A percentile compares a stretch with the other conserved stretches of the same genome.
Conservation (phyloP, 441 rosid species). For the Gossypium schwendimanii region DNA sequence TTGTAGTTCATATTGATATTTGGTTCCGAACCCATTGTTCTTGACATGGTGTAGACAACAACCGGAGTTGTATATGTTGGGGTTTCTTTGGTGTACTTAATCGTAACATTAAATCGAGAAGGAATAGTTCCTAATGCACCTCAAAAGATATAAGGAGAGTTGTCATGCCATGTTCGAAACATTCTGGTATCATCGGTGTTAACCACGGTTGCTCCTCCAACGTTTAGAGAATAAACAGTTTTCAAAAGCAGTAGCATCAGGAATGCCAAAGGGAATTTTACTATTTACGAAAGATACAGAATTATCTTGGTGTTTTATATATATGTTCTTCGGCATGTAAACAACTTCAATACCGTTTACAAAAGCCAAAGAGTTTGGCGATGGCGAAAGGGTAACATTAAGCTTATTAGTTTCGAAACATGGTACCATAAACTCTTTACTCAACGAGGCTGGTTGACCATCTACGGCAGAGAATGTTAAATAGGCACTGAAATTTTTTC, state of each 20-base stretch:
- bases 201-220: neutral
- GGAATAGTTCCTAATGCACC: neutral
- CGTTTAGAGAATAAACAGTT: too few relatives aligned
- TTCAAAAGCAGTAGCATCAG: neutral
- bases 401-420: too few relatives aligned
- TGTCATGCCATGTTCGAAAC: neutral
- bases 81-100: neutral
- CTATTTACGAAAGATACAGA: neutral
- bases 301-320: neutral
- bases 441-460: too few relatives aligned
- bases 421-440: too few relatives aligned
- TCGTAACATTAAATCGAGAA: neutral
- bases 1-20: neutral
- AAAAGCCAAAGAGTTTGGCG: too few relatives aligned
- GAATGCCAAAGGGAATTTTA: neutral
- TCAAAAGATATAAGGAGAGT: neutral
- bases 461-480: too few relatives aligned
- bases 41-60: conserved; percentile 1
- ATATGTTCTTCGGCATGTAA: neutral
- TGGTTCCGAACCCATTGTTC: neutral
- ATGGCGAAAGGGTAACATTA: too few relatives aligned
- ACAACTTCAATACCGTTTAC: neutral
- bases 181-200: neutral
- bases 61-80: conserved; percentile 3
- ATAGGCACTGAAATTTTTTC: too few relatives aligned